Base-by-base conservation (phyloP, 208 protist genomes). In the Leishmania turanica region DNA sequence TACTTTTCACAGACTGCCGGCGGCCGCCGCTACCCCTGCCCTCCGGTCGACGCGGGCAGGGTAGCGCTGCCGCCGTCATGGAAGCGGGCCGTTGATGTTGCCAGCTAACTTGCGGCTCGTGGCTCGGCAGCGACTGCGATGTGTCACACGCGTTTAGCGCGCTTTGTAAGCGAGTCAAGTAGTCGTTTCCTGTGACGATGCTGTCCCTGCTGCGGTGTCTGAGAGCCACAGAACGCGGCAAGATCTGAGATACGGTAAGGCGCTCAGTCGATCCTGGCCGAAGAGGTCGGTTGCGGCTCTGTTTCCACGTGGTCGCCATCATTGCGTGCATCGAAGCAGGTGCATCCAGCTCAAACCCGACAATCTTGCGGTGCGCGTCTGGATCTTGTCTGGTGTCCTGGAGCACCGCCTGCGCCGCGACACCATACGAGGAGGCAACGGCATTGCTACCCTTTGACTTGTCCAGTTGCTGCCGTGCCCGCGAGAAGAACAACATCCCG, bases 401-500 rank as follows among this genome's bases (percentile, higher is more conserved):
- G 7, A 53, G 74, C 62, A 82, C 60, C 42, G 53, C n/a, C 45
- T 45, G 76, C 0, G 77, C 82, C 1, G 72, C 82, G 9, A 42
- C 42, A 11, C 82, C 82, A 15, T 80, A 86, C 0, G 31, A 15
- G 1, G 78, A 27, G 76, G 7, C 56, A 4, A 40, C 21, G 3
- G 0, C 51, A 9, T n/a, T 11, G 49, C 51, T 51, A 2, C 8
- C 24, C 42, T 70, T 42, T 8, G 24, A 21, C 75, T 15, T 19
- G 17, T 51, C 54, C 19, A 85, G 77, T 60, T 72, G 60, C 34
- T 69, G 70, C 45, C 19, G 64, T 19, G 60, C 17, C 47, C 40
- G 54, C 34, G 82, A 76, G 77, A 75, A 81, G 40, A 78, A 85
- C 77, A 71, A 76, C 15, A 85, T 2, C 21, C 70, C 54, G 0